Conservation (phyloP, 148 eudicot genomes). For the Dysphania ambrosioides region DNA sequence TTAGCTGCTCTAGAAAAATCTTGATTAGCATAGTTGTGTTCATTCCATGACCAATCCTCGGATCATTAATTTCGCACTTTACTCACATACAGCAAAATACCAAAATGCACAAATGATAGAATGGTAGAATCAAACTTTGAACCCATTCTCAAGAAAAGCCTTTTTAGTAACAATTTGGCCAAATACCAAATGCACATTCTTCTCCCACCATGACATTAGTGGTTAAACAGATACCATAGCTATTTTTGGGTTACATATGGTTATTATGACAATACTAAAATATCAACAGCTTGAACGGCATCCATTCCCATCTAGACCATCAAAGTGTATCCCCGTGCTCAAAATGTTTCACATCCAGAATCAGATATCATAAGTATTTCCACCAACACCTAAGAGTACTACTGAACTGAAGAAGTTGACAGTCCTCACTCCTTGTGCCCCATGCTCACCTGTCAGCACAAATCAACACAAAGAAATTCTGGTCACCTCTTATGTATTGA, state of each 20-base stretch:
- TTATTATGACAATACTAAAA: constrained; percentile 9
- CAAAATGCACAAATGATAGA: too few relatives aligned
- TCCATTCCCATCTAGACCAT: neutral
- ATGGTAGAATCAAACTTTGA: too few relatives aligned
- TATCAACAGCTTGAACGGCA: constrained; percentile 14
- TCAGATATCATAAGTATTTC: neutral
- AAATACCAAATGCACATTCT: too few relatives aligned
- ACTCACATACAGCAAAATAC: too few relatives aligned
- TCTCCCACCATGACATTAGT: neutral
- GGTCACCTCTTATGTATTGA: neutral
- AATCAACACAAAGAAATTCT: constrained; percentile 1
- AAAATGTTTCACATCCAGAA: constrained; percentile 10
- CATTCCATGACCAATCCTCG: too few relatives aligned
- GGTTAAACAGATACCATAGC: neutral
- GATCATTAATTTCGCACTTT: too few relatives aligned
- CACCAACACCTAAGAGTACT: constrained; percentile 3
- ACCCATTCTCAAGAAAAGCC: too few relatives aligned
- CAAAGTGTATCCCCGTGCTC: neutral
- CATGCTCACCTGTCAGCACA: constrained; percentile 23
- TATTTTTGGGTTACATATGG: constrained; percentile 2
- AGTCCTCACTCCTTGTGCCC: neutral
- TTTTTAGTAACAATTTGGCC: too few relatives aligned
- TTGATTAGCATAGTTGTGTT: too few relatives aligned
- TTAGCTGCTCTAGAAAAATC: too few relatives aligned
- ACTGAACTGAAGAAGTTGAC: neutral